Base-by-base conservation (phyloP, 2,329 filamentous ascomycete genomes). In the Xylariaceae sp. region DNA sequence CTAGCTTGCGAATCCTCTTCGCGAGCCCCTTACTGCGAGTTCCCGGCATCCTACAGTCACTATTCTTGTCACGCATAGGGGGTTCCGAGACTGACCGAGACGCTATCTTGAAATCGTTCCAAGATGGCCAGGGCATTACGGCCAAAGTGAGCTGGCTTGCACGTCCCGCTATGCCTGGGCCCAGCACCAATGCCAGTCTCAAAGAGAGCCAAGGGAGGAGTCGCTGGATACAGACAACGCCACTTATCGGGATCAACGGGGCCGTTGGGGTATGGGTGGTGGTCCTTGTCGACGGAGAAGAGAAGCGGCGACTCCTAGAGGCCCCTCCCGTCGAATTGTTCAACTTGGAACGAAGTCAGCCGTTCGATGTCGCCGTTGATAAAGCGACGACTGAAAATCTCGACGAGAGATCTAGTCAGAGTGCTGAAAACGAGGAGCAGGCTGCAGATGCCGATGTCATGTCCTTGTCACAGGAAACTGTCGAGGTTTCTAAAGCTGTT, bases 211-310 rank as follows among this genome's bases (percentile, higher is more conserved):
- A 83, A 55, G 88, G 88, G 0, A 80, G 87, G 15, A 80, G 82
- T 53, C 80, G 88, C 49, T 92, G 88, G 88, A 88, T 92, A 47
- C 88, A 92, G 71, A 89, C 87, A 68, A 92, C 88, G 18, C 88
- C 89, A 2, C 74, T 92, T 2, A 73, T 89, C 2, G 88, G 87
- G 2, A 79, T 80, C 48, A 86, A 86, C 63, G 85, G 86, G 1
- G 77, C 82, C 2, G 83, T 92, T 0, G 89, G 89, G 13, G 88
- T 90, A 0, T 92, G 88, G 88, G 89, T 92, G 86, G 79, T 91
- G 4, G 80, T 91, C 0, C 78, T 92, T 11, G 83, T 90, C 2
- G 87, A 90, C 62, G 85, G 86, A 56, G 85, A 88, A 51, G 73
- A 63, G 47, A 63, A 61, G 35, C 61, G 30, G 10, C 56, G 58